Base-by-base conservation (phyloP, 352 stramenopile genomes). In the Pythium apleroticum region DNA sequence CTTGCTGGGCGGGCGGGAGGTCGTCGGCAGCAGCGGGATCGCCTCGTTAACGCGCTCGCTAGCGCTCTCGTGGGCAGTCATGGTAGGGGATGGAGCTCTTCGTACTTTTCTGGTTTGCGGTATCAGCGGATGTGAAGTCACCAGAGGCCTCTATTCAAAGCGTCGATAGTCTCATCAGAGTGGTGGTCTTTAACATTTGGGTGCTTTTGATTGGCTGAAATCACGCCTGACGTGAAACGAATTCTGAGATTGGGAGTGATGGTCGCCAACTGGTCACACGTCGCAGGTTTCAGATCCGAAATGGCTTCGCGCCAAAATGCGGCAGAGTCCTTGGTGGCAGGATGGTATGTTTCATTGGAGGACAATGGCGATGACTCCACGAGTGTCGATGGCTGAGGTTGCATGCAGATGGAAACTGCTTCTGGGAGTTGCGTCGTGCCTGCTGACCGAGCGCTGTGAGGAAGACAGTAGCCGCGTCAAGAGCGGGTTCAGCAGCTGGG, bases 11-110 rank as follows among this genome's bases (percentile, higher is more conserved):
- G 57, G 27, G 14, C 39, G 50, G 14, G 63, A 41, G 15, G 46
- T 62, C 37, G 60, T 61, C 33, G 65, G 65, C 45, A 72, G 65
- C 53, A 72, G 43, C 8, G 65, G 52, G 12, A 60, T 24, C 20
- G 9, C 52, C 45, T 71, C 65, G n/a, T 59, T 52, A 15, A 62
- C 30, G 25, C 37, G 49, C 33, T 68, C 61, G 45, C 52, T 63
- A 15, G 56, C 14, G 24, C 24, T 60, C 52, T 65, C 65, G 33
- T 71, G 57, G 24, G 65, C 65, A 19, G 52, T 62, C 65, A 71
- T 71, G 19, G 3, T 57, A 3, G 27, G 4, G 35, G 2, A 19
- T 14, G 28, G 11, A 22, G 46, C 25, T 53, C 20, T 2, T 33
- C 5, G 5, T 25, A 19, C 17, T 48, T 19, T 48, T 48, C 41